Base-by-base conservation (phyloP, 1,284 basidiomycete species). In the Termitomyces sp. region DNA sequence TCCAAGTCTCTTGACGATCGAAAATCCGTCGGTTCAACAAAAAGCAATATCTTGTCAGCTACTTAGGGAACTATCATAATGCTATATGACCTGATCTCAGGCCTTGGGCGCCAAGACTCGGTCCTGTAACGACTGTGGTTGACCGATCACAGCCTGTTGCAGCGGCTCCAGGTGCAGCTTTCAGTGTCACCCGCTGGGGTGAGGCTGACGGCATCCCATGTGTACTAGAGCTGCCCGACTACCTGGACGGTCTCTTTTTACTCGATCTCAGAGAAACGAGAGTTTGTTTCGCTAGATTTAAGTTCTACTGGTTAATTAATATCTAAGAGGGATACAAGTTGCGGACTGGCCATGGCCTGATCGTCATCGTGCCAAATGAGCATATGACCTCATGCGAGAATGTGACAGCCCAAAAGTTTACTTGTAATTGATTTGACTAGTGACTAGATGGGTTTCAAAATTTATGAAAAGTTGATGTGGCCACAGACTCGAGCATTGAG, bases 51-150 rank as follows among this genome's bases (percentile, higher is more conserved):
- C 49, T 21, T 43, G 40, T 43, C 40, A 43, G 40, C 39, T 33
- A 24, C 40, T 21, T 8, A 3, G 26, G n/a, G 2, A 11, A 19
- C 3, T 16, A 19, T 5, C 8, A n/a, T 14, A 9, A 16, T 28
- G 21, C 11, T 35, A 0, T 26, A 34, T 50, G 14, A 43, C 49
- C 11, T 5, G 42, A 40, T n/a, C 34, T 19, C 40, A 35, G 49
- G 39, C 40, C 48, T 42, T 50, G 49, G 39, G 46, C 46, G 40
- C 49, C 49, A 43, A 50, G 41, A 50, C 49, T 42, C 41, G 49
- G 49, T 50, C 39, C 39, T 49, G 47, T 41, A 16, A 21, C 19
- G 31, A 44, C 45, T 47, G 39, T 52, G 40, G 33, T 50, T 50
- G n/a, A 34, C 33, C 40, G 40, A 50, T 33, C 33, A 40, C 28